These are phyloP conservation scores for Aureobasidium melanogenum DNA, from an alignment of 2,329 filamentous ascomycete species.

Conservation along the genomic window DNA sequence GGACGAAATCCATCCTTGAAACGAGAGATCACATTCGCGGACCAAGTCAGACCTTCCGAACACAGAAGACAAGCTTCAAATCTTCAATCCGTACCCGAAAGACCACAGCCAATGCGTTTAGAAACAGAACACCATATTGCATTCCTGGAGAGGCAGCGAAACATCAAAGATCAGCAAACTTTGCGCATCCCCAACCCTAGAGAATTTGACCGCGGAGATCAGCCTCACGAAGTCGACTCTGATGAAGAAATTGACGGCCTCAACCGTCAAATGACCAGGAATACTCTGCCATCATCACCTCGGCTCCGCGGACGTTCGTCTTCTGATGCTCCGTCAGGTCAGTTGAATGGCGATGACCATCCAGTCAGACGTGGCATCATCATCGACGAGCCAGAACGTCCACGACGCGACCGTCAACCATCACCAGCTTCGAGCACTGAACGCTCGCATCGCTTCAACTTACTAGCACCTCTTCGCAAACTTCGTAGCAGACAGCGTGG, in stretches of 20 bases:
- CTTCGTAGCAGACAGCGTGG: not conserved
- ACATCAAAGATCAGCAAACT: slow-evolving; percentile 58
- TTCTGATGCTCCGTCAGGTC: slow-evolving; percentile 7
- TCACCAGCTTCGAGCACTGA: not conserved
- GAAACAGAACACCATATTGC: slow-evolving; percentile 74
- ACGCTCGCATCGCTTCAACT: slow-evolving; percentile 12
- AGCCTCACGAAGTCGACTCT: slow-evolving; percentile 52
- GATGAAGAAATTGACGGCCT: slow-evolving; percentile 29
- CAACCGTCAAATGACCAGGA: slow-evolving; percentile 20
- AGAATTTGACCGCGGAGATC: slow-evolving; percentile 75
- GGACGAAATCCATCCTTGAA: slow-evolving; percentile 21
- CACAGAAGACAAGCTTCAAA: slow-evolving; percentile 36
- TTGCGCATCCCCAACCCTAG: slow-evolving; percentile 85
- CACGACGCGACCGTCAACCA: slow-evolving; percentile 19
- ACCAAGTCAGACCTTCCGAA: slow-evolving; percentile 47
- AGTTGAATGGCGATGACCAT: slow-evolving; percentile 31
- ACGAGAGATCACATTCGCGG: slow-evolving; percentile 58
- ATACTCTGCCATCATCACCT: slow-evolving; percentile 15
- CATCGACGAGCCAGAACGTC: slow-evolving; percentile 54
- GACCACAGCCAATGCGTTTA: slow-evolving; percentile 42
- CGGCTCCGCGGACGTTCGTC: not conserved
- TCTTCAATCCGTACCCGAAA: slow-evolving; percentile 31
- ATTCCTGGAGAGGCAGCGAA: slow-evolving; percentile 76
- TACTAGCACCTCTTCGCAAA: slow-evolving; percentile 3
- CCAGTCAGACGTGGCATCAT: slow-evolving; percentile 50